Conservation (phyloP, 2,329 filamentous ascomycete species). For the Talaromyces islandicus region DNA sequence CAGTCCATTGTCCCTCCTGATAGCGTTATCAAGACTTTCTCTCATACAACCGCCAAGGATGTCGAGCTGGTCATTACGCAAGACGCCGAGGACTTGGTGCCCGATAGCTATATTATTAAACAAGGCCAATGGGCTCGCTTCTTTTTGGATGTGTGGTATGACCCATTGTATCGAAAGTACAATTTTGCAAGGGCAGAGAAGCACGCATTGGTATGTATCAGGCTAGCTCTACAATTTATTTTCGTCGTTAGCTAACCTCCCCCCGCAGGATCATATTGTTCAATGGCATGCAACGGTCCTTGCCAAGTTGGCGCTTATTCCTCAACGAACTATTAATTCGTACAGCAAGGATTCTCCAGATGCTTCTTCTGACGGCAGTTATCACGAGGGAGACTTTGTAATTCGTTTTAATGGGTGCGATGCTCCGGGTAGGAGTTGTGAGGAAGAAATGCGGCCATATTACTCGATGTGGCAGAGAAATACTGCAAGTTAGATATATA, state of each 20-base stretch:
- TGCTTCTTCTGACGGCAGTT: slow-evolving; percentile 52
- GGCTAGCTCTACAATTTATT: not conserved
- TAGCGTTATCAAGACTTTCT: slow-evolving; percentile 93
- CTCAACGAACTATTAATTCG: slow-evolving; percentile 75
- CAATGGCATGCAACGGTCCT: slow-evolving; percentile 98
- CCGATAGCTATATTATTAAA: slow-evolving; percentile 71
- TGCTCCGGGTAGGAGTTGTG: slow-evolving; percentile 57
- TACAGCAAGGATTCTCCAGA: slow-evolving; percentile 53
- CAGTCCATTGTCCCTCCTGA: slow-evolving; percentile 86
- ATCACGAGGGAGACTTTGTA: slow-evolving; percentile 78
- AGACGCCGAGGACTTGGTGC: slow-evolving; percentile 71
- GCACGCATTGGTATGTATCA: slow-evolving; percentile 67
- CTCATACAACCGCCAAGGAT: slow-evolving; percentile 68
- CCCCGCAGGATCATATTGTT: slow-evolving; percentile 67
- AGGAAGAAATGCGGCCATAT: slow-evolving; percentile 60
- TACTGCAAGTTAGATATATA: slow-evolving; percentile 1
- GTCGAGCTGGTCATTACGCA: slow-evolving; percentile 80
- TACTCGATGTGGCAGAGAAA: slow-evolving; percentile 36
- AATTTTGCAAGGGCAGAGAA: slow-evolving; percentile 93
- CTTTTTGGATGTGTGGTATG: slow-evolving; percentile 92
- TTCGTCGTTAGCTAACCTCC: not conserved
- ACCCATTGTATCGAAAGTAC: slow-evolving; percentile 87
- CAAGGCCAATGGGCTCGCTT: slow-evolving; percentile 89
- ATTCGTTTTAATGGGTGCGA: slow-evolving; percentile 73
- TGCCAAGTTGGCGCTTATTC: slow-evolving; percentile 81